Evolutionary conservation across 768 basidiomycete species (phyloP).

Genomic region (Boletus huronensis): DNA sequence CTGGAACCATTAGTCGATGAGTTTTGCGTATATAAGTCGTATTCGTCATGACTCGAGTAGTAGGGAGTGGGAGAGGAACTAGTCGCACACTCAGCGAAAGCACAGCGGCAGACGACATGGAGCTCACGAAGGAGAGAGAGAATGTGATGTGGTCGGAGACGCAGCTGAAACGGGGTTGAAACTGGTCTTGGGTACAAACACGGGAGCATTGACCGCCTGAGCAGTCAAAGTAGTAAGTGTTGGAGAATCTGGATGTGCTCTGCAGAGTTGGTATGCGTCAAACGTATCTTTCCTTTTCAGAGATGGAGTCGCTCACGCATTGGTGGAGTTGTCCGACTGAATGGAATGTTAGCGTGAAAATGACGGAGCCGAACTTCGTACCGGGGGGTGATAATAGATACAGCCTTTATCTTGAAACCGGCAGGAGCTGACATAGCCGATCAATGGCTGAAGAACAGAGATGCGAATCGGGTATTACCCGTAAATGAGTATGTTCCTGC

Average conservation of each 20-base stretch:
- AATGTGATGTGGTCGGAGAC: constrained; percentile 22
- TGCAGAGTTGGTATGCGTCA: constrained; percentile 17
- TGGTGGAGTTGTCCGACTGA: constrained; percentile 21
- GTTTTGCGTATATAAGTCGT: constrained; percentile 31
- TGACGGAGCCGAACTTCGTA: constrained; percentile 26
- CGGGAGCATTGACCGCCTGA: constrained; percentile 77
- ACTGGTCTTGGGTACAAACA: constrained; percentile 71
- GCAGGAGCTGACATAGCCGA: constrained; percentile 55
- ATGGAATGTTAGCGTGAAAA: constrained; percentile 13
- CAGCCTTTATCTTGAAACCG: constrained; percentile 87
- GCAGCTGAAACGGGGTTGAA: constrained; percentile 39
- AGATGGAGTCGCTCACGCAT: constrained; percentile 24
- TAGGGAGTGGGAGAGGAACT: constrained; percentile 31
- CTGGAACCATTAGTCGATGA: constrained; percentile 2
- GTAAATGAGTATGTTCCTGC: constrained; percentile 88
- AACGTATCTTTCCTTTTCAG: background rate
- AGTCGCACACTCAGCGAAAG: constrained; percentile 8
- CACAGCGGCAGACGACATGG: background rate
- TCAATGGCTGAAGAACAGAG: background rate
- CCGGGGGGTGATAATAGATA: constrained; percentile 76
- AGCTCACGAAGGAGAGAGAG: constrained; percentile 31
- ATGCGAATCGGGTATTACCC: constrained; percentile 52
- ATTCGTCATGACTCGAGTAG: constrained; percentile 36
- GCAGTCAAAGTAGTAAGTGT: constrained; percentile 43
- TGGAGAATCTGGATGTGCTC: constrained; percentile 45